Base-by-base conservation (phyloP, 2,329 filamentous ascomycete species). In the Xylaria sp. region DNA sequence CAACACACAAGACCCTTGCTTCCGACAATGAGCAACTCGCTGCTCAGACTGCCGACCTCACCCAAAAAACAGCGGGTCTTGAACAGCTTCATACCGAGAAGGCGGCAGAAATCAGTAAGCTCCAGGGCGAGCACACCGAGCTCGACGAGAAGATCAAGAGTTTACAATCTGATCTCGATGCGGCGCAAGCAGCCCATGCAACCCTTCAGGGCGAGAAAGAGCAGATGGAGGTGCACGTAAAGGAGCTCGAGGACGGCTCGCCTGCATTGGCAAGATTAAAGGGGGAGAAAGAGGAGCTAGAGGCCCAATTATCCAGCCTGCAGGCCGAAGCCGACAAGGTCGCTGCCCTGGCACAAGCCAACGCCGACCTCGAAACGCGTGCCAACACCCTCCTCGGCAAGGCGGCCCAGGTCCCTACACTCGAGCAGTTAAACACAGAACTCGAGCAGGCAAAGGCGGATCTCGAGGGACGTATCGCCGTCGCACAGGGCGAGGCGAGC, bases 91-190 rank as follows among this genome's bases (percentile, higher is more conserved):
- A 68, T 7, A 62, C 65, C 13, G 73, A 74, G 50, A 66, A 68
- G 44, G 17, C 55, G 11, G 59, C 63, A n/a, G 63, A 68, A 54
- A 56, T 68, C 25, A 49, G 42, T 17, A 70, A 70, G 60, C 73
- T 77, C 3, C 68, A 65, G n/a, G 66, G 65, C 22, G 74, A 75
- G 47, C 71, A 74, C 51, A 68, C 69, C 13, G 69, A 67, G 38
- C 72, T 77, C 17, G 75, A 75, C 17, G 72, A 70, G 33, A 67
- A 59, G 36, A 66, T 72, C 56, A 72, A 73, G 54, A 58, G 38
- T 29, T 70, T 77, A 20, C 71, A 75, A 61, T 70, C 74, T 9
- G 73, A 74, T 53, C 57, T 77, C 50, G 69, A 73, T 54, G 70
- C 70, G 53, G 69, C 73, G n/a, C 65, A 71, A 36, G 72, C 71